Percentiles rank a stretch among this genome's conserved stretches.
Conservation (phyloP, 2,329 filamentous ascomycete genomes). For the Dactylellina haptotyla region DNA sequence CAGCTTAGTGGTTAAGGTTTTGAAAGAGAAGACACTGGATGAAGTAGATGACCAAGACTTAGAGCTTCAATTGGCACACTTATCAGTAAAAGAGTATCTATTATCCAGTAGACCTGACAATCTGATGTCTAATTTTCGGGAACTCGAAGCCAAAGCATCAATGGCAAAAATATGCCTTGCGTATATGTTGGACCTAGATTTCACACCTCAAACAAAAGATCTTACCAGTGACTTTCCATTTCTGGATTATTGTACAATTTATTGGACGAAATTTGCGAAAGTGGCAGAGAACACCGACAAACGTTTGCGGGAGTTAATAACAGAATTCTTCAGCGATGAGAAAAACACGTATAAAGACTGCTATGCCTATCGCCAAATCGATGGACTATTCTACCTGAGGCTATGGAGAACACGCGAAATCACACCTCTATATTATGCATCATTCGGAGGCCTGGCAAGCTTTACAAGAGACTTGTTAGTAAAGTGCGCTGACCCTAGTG, state of each 20-base stretch:
- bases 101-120: not conserved
- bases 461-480: no score
- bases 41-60: no score
- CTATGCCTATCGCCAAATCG: not conserved
- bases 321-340: not conserved
- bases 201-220: not conserved
- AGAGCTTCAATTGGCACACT: not conserved
- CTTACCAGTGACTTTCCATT: conserved; percentile 45
- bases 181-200: not conserved
- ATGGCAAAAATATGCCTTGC: not conserved
- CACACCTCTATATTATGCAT: not conserved
- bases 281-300: conserved; percentile 46
- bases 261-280: conserved; percentile 55
- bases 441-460: no score
- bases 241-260: conserved; percentile 55
- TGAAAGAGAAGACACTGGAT: no score
- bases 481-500: not conserved
- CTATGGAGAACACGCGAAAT: no score
- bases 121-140: not conserved
- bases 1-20: conserved; percentile 57
- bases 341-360: not conserved
- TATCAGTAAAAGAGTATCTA: not conserved
- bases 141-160: not conserved
- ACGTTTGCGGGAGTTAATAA: conserved; percentile 8
- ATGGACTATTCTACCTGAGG: no score